Evolutionary conservation across 1,284 basidiomycete genomes (phyloP).

Genomic region (Melampsora abietis-canadensis): DNA sequence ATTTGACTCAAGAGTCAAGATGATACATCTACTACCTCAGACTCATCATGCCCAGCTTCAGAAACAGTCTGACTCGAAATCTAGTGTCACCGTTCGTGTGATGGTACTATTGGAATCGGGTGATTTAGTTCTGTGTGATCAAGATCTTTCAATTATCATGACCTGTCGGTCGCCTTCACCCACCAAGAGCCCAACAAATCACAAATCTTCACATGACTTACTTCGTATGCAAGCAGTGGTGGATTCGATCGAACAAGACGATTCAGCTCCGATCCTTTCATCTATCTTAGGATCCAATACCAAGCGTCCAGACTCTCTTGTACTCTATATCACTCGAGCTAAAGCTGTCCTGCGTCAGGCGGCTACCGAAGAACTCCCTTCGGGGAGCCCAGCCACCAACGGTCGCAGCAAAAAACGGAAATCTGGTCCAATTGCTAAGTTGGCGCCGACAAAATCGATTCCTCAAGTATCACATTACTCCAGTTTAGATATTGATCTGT

Average conservation of each 20-base stretch:
- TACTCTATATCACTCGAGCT: constrained; percentile 21
- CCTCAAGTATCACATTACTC: constrained; percentile 21
- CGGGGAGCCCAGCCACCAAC: constrained; percentile 4
- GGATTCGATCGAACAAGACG: constrained; percentile 11
- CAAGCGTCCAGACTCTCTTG: neutral
- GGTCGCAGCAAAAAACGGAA: constrained; percentile 29
- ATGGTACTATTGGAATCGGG: constrained; percentile 26
- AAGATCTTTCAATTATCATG: constrained; percentile 16
- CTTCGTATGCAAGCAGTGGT: neutral
- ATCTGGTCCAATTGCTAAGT: constrained; percentile 8
- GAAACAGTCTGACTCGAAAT: neutral
- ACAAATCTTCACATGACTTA: constrained; percentile 5
- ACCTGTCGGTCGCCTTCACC: constrained; percentile 12
- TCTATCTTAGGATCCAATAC: too few species aligned
- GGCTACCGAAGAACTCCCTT: neutral
- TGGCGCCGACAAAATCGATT: neutral
- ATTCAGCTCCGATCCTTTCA: neutral
- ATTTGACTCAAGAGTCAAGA: constrained; percentile 27
- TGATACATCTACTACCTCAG: constrained; percentile 14
- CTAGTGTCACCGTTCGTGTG: constrained; percentile 9
- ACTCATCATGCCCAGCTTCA: too few species aligned
- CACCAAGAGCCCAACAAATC: neutral
- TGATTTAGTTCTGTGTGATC: constrained; percentile 6
- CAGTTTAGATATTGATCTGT: constrained; percentile 9
- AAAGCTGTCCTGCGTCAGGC: neutral